phyloP scores from a whole-genome alignment of 2,329 filamentous ascomycete species.

The Penicillium brevicompactum region DNA sequence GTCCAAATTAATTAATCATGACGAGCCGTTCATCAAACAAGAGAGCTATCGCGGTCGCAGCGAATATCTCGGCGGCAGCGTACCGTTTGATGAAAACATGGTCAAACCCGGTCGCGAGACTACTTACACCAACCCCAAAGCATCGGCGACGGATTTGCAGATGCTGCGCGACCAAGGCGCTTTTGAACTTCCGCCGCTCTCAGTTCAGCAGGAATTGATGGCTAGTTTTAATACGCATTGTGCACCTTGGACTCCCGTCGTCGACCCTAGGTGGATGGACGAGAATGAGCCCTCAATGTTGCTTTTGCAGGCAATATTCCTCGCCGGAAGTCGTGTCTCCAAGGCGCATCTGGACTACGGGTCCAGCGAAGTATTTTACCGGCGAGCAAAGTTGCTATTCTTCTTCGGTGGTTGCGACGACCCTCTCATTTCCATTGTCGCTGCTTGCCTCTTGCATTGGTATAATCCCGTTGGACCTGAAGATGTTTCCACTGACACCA shows the following conservation, averaged over 20 bases:
- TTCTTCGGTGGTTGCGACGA: constrained; percentile 38
- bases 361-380: constrained; percentile 34
- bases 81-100: constrained; percentile 33
- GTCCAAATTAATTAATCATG: constrained; percentile 9
- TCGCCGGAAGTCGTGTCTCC: constrained; percentile 45
- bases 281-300: constrained; percentile 30
- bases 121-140: constrained; percentile 23
- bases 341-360: constrained; percentile 34
- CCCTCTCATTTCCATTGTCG: constrained; percentile 44
- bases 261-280: constrained; percentile 45
- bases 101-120: constrained; percentile 28
- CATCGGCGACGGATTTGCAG: constrained; percentile 22
- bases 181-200: constrained; percentile 23
- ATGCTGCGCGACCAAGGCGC: constrained; percentile 29
- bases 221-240: constrained; percentile 45
- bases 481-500: constrained; percentile 43
- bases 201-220: constrained; percentile 40
- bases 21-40: constrained; percentile 24
- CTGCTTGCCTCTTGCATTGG: constrained; percentile 45
- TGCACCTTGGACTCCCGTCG: constrained; percentile 46
- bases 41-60: constrained; percentile 31
- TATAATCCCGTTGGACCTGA: constrained; percentile 48
- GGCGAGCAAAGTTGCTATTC: constrained; percentile 36
- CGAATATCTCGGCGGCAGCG: constrained; percentile 28
- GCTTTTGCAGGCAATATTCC: constrained; percentile 39